phyloP scores from a whole-genome alignment of 352 stramenopile species.

The Saprolegnia diclina region DNA sequence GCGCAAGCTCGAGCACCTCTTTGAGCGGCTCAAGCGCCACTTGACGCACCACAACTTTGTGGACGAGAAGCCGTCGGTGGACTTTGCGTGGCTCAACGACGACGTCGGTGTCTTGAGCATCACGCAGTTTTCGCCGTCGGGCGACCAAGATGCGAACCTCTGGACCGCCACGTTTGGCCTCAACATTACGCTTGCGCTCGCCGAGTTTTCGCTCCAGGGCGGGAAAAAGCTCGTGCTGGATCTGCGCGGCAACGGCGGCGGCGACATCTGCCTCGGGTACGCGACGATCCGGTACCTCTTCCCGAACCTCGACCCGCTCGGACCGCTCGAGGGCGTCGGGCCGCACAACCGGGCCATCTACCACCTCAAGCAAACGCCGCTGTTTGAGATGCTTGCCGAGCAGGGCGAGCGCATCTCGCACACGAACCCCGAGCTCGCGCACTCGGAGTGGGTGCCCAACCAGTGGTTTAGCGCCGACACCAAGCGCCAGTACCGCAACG shows the following conservation, averaged over 20 bases:
- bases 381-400: slow-evolving; percentile 15
- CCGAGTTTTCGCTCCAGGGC: not conserved
- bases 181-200: slow-evolving; percentile 15
- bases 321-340: slow-evolving; percentile 15
- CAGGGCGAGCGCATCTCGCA: not conserved
- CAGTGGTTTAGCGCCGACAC: slow-evolving; percentile 15
- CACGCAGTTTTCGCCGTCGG: slow-evolving; percentile 14
- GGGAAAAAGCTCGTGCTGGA: slow-evolving; percentile 21
- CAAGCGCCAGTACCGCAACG: slow-evolving; percentile 18
- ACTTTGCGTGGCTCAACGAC: not conserved
- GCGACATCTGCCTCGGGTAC: slow-evolving; percentile 25
- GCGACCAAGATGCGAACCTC: slow-evolving; percentile 1
- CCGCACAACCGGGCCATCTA: slow-evolving; percentile 19
- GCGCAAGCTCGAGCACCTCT: slow-evolving; percentile 21
- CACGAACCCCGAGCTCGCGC: not conserved
- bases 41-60: slow-evolving; percentile 22
- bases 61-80: slow-evolving; percentile 12
- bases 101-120: slow-evolving; percentile 22
- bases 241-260: slow-evolving; percentile 23
- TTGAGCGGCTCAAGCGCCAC: slow-evolving; percentile 18
- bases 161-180: not conserved
- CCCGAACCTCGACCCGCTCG: slow-evolving; percentile 10
- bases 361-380: slow-evolving; percentile 8
- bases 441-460: slow-evolving; percentile 13
- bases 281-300: slow-evolving; percentile 26